A percentile compares a stretch with the other conserved stretches of the same genome.
These are phyloP conservation scores for Entoloma clypeatum DNA, from an alignment of 1,284 basidiomycete genomes.

Conservation along the genomic window DNA sequence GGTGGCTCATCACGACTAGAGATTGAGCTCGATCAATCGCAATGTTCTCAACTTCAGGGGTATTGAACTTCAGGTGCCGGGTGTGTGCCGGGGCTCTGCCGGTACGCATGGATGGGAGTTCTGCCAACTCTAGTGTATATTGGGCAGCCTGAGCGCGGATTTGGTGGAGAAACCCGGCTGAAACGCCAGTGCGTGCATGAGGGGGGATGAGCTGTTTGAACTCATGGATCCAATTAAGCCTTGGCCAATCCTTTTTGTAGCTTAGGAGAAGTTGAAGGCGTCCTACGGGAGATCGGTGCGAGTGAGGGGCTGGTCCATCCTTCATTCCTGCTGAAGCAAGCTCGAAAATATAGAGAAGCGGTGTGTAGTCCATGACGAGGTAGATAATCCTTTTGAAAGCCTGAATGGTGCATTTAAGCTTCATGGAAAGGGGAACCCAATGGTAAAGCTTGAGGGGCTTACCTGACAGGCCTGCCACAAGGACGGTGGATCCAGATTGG, in stretches of 20 bases:
- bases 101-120: slow-evolving; percentile 51
- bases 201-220: slow-evolving; percentile 41
- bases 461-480: slow-evolving; percentile 51
- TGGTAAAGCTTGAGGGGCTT: slow-evolving; percentile 13
- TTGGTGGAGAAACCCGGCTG: slow-evolving; percentile 51
- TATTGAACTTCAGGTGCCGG: slow-evolving; percentile 45
- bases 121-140: slow-evolving; percentile 44
- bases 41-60: slow-evolving; percentile 44
- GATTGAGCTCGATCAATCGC: slow-evolving; percentile 48
- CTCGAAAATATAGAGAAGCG: slow-evolving; percentile 52
- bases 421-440: background rate
- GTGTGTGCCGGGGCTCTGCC: slow-evolving; percentile 41
- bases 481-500: slow-evolving; percentile 49
- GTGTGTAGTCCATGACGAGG: slow-evolving; percentile 43
- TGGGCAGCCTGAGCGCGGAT: slow-evolving; percentile 40
- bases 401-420: slow-evolving; percentile 27
- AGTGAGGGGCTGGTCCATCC: slow-evolving; percentile 43
- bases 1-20: slow-evolving; percentile 42
- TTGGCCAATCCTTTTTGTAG: slow-evolving; percentile 53
- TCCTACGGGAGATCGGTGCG: slow-evolving; percentile 32
- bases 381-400: slow-evolving; percentile 42
- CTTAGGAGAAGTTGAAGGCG: slow-evolving; percentile 47
- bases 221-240: slow-evolving; percentile 47
- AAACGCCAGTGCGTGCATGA: slow-evolving; percentile 42
- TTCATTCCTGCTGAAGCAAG: slow-evolving; percentile 51